A percentile compares a stretch with the other conserved stretches of the same genome.
Conservation (phyloP, 192 early-diverging fungal species). For the Backusella australiensis region DNA sequence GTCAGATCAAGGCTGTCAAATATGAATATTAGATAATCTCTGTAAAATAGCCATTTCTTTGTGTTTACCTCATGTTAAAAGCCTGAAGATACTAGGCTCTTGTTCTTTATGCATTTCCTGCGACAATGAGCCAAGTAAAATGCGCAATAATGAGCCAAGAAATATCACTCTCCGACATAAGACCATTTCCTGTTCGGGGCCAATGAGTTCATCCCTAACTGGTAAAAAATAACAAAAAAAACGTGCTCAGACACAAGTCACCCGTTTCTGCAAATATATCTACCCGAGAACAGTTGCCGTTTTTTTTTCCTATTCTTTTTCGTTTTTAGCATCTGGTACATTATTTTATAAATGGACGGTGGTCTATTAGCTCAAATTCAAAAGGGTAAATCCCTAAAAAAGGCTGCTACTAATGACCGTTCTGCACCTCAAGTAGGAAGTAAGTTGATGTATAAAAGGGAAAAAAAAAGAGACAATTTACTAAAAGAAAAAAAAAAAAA, state of each 20-base stretch:
- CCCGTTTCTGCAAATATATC: background rate
- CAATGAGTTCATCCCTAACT: too few species aligned
- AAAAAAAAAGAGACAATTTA: background rate
- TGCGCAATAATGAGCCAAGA: too few species aligned
- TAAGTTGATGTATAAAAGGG: conserved; percentile 10
- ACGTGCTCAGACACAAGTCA: conserved; percentile 3
- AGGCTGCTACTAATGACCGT: conserved; percentile 70
- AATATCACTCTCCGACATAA: too few species aligned
- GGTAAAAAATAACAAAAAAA: background rate
- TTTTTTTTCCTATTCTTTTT: background rate
- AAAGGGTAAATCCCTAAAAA: conserved; percentile 63
- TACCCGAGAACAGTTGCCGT: background rate
- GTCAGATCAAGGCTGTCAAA: too few species aligned
- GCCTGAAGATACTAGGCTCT: too few species aligned
- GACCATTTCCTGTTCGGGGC: too few species aligned
- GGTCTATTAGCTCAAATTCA: conserved; percentile 75
- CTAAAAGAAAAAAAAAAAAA: background rate
- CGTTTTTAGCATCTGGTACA: background rate
- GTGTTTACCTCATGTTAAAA: too few species aligned
- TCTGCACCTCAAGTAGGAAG: conserved; percentile 53
- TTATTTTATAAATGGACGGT: conserved; percentile 27
- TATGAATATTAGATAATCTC: too few species aligned
- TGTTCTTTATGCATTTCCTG: too few species aligned
- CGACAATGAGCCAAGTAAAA: too few species aligned
- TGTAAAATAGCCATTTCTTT: too few species aligned